Evolutionary conservation across 306 rosid species (phyloP), one percentile per base, ranked within the genome.

Genomic region (Inga laurina): DNA sequence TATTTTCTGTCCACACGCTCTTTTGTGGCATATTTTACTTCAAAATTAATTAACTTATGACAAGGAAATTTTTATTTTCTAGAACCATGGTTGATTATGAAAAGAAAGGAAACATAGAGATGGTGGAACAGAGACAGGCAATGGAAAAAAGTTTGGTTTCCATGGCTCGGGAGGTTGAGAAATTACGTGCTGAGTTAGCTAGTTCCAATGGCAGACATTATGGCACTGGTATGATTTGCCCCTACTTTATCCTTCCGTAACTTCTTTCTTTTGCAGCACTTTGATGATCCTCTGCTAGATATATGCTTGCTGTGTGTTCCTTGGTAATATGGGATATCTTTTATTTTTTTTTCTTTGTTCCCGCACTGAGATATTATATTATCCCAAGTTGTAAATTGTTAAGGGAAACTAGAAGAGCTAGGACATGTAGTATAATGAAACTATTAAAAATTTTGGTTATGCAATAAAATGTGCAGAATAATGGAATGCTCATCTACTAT

Each of bases 121-220:
- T 92, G 91, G 79, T 90, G 94, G 96, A 91, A 76, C 98, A 94
- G 86, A 90, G 94, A 84, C 98, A 91, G 91, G 85, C 92, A 22
- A 91, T 94, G 98, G 97, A 92, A 88, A 94, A 90, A 82, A 94
- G 91, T 85, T 79, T 92, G 88, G 94, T 91, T 87, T 89, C 98
- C 88, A 92, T 92, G 98, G 98, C 98, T 37, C 90, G 94, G 56
- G 98, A 94, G 87, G 96, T 92, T 77, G 97, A 94, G 92, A 92
- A 92, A 83, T 85, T 94, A 19, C 97, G 93, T 66, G 96, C 97
- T 77, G 97, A 94, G 85, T 89, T 92, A 85, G 83, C 89, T 79
- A 86, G 88, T 82, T 59, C 76, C 77, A 92, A 92, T 72, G 85
- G 89, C 68, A 90, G 97, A 85, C 90, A 83, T 27, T 94, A 96